Evolutionary conservation across 331 rosid species (phyloP), one percentile per base, ranked within the genome.

Genomic region (Cydonia oblonga): DNA sequence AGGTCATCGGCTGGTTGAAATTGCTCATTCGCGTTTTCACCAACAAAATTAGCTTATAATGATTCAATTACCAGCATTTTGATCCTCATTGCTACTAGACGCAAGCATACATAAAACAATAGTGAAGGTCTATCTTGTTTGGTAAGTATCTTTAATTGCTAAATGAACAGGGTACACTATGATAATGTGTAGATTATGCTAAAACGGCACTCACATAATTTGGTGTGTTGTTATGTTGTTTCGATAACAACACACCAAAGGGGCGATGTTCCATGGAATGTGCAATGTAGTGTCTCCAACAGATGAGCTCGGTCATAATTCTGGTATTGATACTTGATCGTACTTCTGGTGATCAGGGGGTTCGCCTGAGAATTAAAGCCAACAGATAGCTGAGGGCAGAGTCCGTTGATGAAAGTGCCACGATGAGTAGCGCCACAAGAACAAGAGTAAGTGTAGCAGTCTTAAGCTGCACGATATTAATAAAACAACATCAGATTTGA

Each of bases 391-490:
- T 51, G 67, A 93, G 92, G 72, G 77, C 90, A n/a, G 98, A 86
- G 80, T 93, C 98, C 22, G 92, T 84, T 8, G 97, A 87, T 49
- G 96, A 78, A 72, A 90, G 92, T 32, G 96, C 95, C 2, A 93
- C 86, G 2, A 93, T 87, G 73, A 93, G 88, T 76, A 88, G 64
- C 1, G 89, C 97, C 73, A 93, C 96, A 40, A 93, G 89, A 58
- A 86, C 83, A 74, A 93, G 98, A 38, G 98, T 86, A 49, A 90
- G 76, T 33, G 79, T 78, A 4, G 97, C 98, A 5, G 97, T 93
- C 87, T 87, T 90, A 82, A 89, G 79, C 97, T 90, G 92, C 88
- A 86, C 25, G 68, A 72, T 32, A 83, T 69, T 35, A 53, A 33
- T 2, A 16, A 3, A 52, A 49, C 46, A 69, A 42, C 44, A 4